Evolutionary conservation across 2,329 filamentous ascomycete species (phyloP).

Genomic region (Coleophoma cylindrospora): DNA sequence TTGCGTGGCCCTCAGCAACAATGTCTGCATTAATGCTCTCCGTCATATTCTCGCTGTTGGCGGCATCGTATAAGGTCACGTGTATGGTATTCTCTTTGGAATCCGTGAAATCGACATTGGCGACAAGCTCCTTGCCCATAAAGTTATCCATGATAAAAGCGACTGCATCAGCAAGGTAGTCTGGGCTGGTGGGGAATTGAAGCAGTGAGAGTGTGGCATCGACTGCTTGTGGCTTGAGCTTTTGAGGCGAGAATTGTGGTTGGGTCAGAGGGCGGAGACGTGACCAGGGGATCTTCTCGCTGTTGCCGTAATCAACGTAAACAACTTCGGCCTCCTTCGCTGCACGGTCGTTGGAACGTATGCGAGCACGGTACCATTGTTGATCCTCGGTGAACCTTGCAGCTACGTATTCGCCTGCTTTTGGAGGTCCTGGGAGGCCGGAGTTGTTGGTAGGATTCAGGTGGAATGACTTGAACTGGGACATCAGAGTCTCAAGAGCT

Average conservation of each 20-base stretch:
- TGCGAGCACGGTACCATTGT: constrained; percentile 89
- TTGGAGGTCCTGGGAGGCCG: constrained; percentile 69
- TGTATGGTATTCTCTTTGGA: constrained; percentile 73
- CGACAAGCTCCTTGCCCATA: constrained; percentile 73
- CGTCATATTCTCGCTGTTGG: constrained; percentile 54
- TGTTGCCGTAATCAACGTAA: constrained; percentile 96
- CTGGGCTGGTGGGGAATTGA: constrained; percentile 75
- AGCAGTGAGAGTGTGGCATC: constrained; percentile 86
- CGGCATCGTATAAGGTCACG: constrained; percentile 82
- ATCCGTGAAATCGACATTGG: constrained; percentile 82
- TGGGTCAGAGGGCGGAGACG: constrained; percentile 76
- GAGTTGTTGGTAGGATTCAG: constrained; percentile 75
- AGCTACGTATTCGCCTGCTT: constrained; percentile 86
- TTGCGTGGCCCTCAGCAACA: constrained; percentile 75
- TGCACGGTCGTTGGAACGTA: constrained; percentile 88
- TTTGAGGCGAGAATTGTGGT: constrained; percentile 72
- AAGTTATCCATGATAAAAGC: constrained; percentile 71
- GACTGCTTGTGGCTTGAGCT: constrained; percentile 79
- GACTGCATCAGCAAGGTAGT: constrained; percentile 81
- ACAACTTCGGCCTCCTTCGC: constrained; percentile 85
- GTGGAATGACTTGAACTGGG: constrained; percentile 86
- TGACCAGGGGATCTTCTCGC: constrained; percentile 81
- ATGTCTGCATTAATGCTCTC: constrained; percentile 90
- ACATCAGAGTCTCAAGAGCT: constrained; percentile 83
- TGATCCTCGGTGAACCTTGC: constrained; percentile 86